Base-by-base conservation (phyloP, 805 yeast genomes). In the Wickerhamomyces chambardii region DNA sequence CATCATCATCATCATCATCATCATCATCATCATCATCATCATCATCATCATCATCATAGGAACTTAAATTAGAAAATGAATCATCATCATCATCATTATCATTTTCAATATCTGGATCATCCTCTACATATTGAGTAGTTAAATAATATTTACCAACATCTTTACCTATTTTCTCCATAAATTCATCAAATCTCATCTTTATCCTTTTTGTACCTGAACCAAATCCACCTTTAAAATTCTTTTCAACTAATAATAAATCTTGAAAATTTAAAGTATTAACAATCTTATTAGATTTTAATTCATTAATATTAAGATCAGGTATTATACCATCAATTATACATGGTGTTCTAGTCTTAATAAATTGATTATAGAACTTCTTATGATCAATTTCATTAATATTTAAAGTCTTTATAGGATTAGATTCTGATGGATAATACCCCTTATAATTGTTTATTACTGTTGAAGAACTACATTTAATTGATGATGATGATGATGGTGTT, bases 71-170 rank as follows among this genome's bases (percentile, higher is more conserved):
- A n/a, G n/a, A n/a, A n/a, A n/a, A n/a, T n/a, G n/a, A n/a, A n/a
- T n/a, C n/a, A n/a, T n/a, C n/a, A n/a, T n/a, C n/a, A 18, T 53
- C 56, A 25, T 46, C 53, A 14, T 42, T 30, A 32, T 47, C 48
- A 15, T 43, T 41, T 15, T 47, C 41, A 32, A 45, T 53, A 15
- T 56, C 62, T 5, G 56, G 55, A 19, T 60, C 68, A 38, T 70
- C 70, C 33, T 69, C 78, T 3, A 44, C 58, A 47, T 82, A 82
- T 44, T 82, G 89, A 0, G 89, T 82, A 1, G 89, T 82, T 50
- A 81, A 58, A 43, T 82, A 81, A 37, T 70, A 63, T 0, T 62
- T 65, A 15, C 70, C 72, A 1, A 73, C 76, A 2, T 39, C 40
- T 4, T 45, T 31, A 21, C 50, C 36, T 19, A 78, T 45, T 39